Evolutionary conservation across 805 yeast species (phyloP).

Genomic region (Tetrapisispora phaffii): DNA sequence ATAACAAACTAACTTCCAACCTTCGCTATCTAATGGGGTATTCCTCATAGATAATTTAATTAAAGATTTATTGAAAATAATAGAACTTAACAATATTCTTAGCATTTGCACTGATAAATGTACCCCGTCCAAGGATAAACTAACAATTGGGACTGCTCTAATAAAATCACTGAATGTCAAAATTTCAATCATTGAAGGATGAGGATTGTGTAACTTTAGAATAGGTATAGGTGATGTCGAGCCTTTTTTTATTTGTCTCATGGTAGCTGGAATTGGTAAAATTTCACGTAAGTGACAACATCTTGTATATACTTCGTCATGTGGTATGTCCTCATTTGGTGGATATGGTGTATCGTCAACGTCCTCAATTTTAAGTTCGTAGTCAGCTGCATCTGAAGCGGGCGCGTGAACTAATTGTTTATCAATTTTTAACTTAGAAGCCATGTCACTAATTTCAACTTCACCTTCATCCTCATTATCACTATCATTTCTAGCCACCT

Average conservation of each 20-base stretch:
- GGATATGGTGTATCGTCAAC: slow-evolving; percentile 24
- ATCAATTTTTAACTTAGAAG: slow-evolving; percentile 33
- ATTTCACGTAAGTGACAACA: slow-evolving; percentile 91
- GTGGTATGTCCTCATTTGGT: slow-evolving; percentile 30
- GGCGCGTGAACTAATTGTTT: slow-evolving; percentile 31
- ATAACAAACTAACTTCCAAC: slow-evolving; percentile 77
- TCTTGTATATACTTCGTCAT: slow-evolving; percentile 75
- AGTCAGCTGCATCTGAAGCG: background rate
- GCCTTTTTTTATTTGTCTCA: slow-evolving; percentile 66
- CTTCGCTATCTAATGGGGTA: slow-evolving; percentile 61
- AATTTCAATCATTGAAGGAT: slow-evolving; percentile 81
- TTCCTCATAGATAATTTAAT: slow-evolving; percentile 71
- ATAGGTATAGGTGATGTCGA: slow-evolving; percentile 74
- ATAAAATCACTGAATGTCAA: slow-evolving; percentile 81
- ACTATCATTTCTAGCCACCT: slow-evolving; percentile 3
- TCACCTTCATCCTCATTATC: slow-evolving; percentile 35
- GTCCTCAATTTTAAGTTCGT: slow-evolving; percentile 9
- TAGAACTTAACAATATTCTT: slow-evolving; percentile 53
- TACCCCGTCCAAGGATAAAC: slow-evolving; percentile 75
- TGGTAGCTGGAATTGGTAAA: slow-evolving; percentile 80
- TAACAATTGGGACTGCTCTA: slow-evolving; percentile 71
- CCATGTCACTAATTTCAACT: slow-evolving; percentile 27
- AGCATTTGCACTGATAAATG: slow-evolving; percentile 66
- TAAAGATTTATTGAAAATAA: slow-evolving; percentile 52
- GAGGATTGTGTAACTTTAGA: slow-evolving; percentile 70